Percentiles rank a stretch among this genome's conserved stretches.
These are phyloP conservation scores for Sphenostylis stenocarpa DNA, from an alignment of 306 rosid species.

Conservation along the genomic window DNA sequence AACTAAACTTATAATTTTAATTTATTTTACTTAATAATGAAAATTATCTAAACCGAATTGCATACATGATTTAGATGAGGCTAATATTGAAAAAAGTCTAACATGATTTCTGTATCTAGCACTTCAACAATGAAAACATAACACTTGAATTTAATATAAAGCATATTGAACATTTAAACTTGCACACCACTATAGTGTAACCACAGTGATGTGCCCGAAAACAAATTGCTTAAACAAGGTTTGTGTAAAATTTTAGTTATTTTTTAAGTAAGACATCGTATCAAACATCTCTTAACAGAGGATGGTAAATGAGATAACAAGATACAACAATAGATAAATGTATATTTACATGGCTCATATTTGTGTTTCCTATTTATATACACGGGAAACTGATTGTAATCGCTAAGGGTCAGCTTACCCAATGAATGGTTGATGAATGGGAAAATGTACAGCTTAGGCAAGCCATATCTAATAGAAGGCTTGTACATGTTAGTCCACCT, in stretches of 20 bases:
- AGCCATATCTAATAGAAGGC: conserved; percentile 34
- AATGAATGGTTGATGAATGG: conserved; percentile 14
- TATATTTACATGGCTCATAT: conserved; percentile 22
- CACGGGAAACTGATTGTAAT: conserved; percentile 4
- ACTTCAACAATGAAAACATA: no score
- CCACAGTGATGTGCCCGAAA: neutral
- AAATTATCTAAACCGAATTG: no score
- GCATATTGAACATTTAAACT: no score
- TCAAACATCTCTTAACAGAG: neutral
- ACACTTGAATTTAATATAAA: no score
- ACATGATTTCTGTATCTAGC: no score
- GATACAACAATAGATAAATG: neutral
- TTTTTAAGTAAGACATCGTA: neutral
- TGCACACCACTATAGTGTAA: neutral
- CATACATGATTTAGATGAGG: no score
- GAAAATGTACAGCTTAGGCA: conserved; percentile 26
- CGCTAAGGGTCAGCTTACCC: conserved; percentile 2
- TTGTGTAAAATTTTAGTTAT: neutral
- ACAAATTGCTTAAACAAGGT: neutral
- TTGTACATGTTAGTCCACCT: conserved; percentile 30
- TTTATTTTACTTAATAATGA: no score
- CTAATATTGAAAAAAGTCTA: no score
- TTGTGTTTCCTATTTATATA: conserved; percentile 26
- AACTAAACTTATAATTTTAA: no score
- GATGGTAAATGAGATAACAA: neutral